These are phyloP conservation scores for Cyclaneusma minus DNA, from an alignment of 2,329 filamentous ascomycete species.

Conservation along the genomic window DNA sequence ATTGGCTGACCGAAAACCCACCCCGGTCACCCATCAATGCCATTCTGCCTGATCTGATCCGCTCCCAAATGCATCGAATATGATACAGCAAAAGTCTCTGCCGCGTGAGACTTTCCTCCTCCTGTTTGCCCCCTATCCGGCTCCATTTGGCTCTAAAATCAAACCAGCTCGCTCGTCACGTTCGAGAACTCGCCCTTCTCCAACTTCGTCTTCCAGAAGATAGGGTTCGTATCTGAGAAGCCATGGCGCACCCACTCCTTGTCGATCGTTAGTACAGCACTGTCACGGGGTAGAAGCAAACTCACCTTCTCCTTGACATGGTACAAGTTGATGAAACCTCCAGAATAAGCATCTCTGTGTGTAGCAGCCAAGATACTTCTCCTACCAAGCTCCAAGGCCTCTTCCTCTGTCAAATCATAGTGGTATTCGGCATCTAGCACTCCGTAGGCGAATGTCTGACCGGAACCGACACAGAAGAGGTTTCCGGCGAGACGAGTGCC, in stretches of 20 bases:
- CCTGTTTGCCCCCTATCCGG: too few species aligned
- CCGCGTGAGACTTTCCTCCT: too few species aligned
- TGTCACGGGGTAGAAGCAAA: too few species aligned
- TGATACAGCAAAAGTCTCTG: too few species aligned
- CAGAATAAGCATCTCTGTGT: conserved; percentile 95
- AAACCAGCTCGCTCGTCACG: conserved; percentile 65
- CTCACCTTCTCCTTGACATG: conserved; percentile 97
- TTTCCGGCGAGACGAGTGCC: conserved; percentile 86
- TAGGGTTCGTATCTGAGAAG: conserved; percentile 95
- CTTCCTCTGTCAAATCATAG: conserved; percentile 76
- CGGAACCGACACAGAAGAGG: conserved; percentile 94
- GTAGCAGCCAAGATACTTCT: conserved; percentile 92
- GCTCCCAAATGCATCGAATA: too few species aligned
- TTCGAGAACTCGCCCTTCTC: conserved; percentile 98
- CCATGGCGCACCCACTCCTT: conserved; percentile 93
- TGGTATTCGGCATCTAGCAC: conserved; percentile 91
- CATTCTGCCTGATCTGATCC: too few species aligned
- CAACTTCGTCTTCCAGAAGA: conserved; percentile 99
- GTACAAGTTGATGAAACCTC: conserved; percentile 97
- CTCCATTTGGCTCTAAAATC: too few species aligned
- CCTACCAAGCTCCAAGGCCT: conserved; percentile 78
- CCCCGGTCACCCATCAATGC: too few species aligned
- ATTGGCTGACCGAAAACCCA: too few species aligned
- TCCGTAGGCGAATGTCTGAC: conserved; percentile 97
- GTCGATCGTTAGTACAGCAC: too few species aligned